phyloP scores from a whole-genome alignment of 352 stramenopile species.

The Pythium aquatile region DNA sequence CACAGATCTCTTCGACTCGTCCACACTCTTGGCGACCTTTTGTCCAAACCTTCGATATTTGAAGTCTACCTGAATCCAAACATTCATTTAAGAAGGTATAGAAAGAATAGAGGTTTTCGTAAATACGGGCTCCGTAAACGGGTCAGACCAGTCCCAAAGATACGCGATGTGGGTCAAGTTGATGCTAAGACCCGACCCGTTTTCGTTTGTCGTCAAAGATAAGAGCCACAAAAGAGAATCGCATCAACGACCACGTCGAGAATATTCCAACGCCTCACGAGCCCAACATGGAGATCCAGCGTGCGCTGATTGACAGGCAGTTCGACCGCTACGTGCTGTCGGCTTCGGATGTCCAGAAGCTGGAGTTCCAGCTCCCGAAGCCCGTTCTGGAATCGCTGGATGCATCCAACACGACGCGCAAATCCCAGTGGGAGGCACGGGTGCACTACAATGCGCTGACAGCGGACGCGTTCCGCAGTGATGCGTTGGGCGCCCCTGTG shows the following conservation, averaged over 20 bases:
- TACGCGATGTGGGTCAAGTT: constrained; percentile 17
- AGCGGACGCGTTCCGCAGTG: constrained; percentile 53
- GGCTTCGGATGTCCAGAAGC: constrained; percentile 32
- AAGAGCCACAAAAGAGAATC: constrained; percentile 8
- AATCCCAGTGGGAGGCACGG: constrained; percentile 73
- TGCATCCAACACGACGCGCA: constrained; percentile 46
- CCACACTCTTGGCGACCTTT: constrained; percentile 3
- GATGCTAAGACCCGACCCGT: constrained; percentile 14
- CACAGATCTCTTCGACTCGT: too few relatives aligned
- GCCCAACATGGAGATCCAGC: constrained; percentile 58
- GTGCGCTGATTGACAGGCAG: constrained; percentile 65
- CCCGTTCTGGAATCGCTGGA: constrained; percentile 45
- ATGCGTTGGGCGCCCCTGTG: constrained; percentile 31
- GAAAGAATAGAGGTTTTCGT: background rate
- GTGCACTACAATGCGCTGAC: constrained; percentile 65
- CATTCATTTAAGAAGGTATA: background rate
- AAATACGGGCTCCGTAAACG: background rate
- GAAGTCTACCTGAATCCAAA: background rate
- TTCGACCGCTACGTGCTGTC: constrained; percentile 79
- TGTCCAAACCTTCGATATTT: constrained; percentile 9
- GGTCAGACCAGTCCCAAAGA: constrained; percentile 1
- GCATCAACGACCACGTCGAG: constrained; percentile 19
- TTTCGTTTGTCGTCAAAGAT: background rate
- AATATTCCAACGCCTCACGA: constrained; percentile 5
- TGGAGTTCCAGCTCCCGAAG: constrained; percentile 29